phyloP scores from a whole-genome alignment of 2,329 filamentous ascomycete species.

The Trichoderma sp. region DNA sequence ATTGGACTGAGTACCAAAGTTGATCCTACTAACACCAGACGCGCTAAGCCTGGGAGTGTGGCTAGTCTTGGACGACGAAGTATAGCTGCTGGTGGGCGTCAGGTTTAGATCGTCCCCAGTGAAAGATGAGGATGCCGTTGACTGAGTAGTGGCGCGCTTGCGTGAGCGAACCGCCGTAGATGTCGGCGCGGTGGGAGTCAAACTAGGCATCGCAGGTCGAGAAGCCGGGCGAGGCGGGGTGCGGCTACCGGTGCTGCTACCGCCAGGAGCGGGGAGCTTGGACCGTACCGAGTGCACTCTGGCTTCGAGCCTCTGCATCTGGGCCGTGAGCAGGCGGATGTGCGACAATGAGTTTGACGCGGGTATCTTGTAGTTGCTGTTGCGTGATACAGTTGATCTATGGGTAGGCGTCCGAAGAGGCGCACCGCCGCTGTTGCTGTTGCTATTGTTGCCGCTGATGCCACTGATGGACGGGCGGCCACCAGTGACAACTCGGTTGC shows the following conservation, averaged over 20 bases:
- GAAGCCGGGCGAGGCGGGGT: constrained; percentile 84
- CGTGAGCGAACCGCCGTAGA: constrained; percentile 67
- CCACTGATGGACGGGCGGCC: constrained; percentile 42
- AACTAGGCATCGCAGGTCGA: constrained; percentile 49
- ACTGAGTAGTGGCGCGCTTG: constrained; percentile 65
- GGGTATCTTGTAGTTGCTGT: constrained; percentile 52
- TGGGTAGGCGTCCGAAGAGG: constrained; percentile 50
- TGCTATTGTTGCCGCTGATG: neutral
- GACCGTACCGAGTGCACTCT: constrained; percentile 89
- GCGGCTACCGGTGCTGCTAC: constrained; percentile 51
- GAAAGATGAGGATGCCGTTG: constrained; percentile 51
- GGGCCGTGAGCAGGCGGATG: constrained; percentile 88
- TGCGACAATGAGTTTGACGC: constrained; percentile 78
- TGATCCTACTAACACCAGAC: constrained; percentile 63
- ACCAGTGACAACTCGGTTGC: constrained; percentile 27
- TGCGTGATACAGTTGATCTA: constrained; percentile 57
- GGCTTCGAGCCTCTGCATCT: constrained; percentile 96
- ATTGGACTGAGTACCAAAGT: constrained; percentile 62
- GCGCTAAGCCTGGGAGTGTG: constrained; percentile 62
- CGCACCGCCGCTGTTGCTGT: constrained; percentile 41
- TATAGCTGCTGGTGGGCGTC: constrained; percentile 45
- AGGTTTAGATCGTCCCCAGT: constrained; percentile 55
- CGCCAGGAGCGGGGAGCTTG: constrained; percentile 78
- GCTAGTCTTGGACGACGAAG: constrained; percentile 44
- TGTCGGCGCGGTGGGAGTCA: constrained; percentile 49